Evolutionary conservation across 2,329 filamentous ascomycete genomes (phyloP), one percentile per base, ranked within the genome.

Genomic region (Triangularia verruculosa): DNA sequence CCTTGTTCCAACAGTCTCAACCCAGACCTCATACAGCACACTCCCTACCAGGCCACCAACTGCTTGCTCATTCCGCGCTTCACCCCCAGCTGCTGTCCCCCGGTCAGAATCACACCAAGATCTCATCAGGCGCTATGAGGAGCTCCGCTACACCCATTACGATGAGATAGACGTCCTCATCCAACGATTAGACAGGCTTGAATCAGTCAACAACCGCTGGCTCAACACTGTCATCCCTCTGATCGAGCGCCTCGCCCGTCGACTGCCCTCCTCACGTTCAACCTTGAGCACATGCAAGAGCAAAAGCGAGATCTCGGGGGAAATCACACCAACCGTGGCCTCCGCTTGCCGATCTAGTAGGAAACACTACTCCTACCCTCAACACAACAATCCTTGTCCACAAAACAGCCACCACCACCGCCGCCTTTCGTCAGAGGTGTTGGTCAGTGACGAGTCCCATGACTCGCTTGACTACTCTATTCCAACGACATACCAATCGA

Each of bases 181-280:
- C 17, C 75, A 74, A 11, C 78, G 82, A 1, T 70, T 84, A 12
- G 76, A 77, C 6, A 74, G 75, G 15, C 74, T 84, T 1, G 82
- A 84, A 71, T 74, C 75, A 15, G 79, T 80, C 57, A 78, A 79
- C 47, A 80, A 83, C 43, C 71, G 79, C 2, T 79, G 79, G 77
- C 70, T 80, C 51, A 73, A 76, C 13, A 77, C 80, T 2, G 70
- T 84, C 25, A 72, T 79, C 1, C 78, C 80, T 3, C 73, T 83
- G 3, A 72, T 83, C 43, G 77, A 81, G 34, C 78, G 76, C 30
- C 73, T 83, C 30, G 78, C 70, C 80, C 22, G 22, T 25, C 51
- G 72, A 28, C 54, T 51, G 27, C 68, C 54, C 67, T 61, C 47
- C 30, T 30, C 39, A 20, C 13, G 32, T 15, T 30, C 54, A 22